Evolutionary conservation across 1,284 basidiomycete species (phyloP).

Genomic region (Fistulinella cinereoalba): DNA sequence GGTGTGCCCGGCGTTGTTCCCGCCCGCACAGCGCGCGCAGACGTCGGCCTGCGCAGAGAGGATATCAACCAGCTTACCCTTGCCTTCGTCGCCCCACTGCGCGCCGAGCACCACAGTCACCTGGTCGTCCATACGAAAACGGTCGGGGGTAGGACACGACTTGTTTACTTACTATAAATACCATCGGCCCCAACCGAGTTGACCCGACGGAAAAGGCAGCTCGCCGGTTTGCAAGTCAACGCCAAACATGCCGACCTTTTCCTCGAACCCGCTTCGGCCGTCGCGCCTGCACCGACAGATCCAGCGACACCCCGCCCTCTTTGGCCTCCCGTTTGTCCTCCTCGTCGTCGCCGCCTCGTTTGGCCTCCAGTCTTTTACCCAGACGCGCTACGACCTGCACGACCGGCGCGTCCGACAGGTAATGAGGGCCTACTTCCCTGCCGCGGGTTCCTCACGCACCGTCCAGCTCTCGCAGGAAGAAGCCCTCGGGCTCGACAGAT

Average conservation of each 20-base stretch:
- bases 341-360: constrained; percentile 89
- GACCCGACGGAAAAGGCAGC: not conserved
- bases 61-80: constrained; percentile 95
- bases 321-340: constrained; percentile 85
- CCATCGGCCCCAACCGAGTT: constrained; percentile 1
- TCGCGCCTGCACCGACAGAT: constrained; percentile 46
- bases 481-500: constrained; percentile 75
- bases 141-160: too few species aligned
- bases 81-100: constrained; percentile 97
- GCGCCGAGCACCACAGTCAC: constrained; percentile 81
- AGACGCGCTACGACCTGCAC: constrained; percentile 89
- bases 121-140: constrained; percentile 28
- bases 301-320: constrained; percentile 62
- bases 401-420: constrained; percentile 76
- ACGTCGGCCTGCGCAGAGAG: constrained; percentile 86
- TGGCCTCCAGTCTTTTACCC: constrained; percentile 80
- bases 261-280: constrained; percentile 50
- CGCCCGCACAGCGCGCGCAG: constrained; percentile 95
- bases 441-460: not conserved
- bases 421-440: constrained; percentile 22
- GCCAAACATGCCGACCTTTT: constrained; percentile 55
- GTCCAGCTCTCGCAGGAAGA: constrained; percentile 76
- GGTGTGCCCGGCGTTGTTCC: constrained; percentile 98
- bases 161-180: too few species aligned
- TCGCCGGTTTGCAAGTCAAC: not conserved